phyloP scores from a whole-genome alignment of 1,284 basidiomycete species.

The Papiliotrema laurentii region DNA sequence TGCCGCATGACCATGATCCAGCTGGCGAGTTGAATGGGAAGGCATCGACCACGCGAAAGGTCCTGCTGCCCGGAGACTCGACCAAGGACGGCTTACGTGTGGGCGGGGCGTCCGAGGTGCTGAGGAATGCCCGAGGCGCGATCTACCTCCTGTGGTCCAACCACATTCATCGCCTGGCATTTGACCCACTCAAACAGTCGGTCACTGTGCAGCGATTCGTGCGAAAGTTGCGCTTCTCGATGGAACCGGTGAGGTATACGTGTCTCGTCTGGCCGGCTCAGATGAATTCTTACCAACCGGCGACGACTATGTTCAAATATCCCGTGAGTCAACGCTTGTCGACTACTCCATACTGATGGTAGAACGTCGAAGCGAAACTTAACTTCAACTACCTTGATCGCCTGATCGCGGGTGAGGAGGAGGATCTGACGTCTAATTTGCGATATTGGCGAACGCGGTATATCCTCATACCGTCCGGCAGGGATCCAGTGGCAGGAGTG shows the following conservation, averaged over 20 bases:
- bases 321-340: constrained; percentile 53
- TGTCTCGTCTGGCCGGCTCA: constrained; percentile 91
- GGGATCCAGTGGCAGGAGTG: constrained; percentile 53
- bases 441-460: constrained; percentile 96
- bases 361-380: constrained; percentile 39
- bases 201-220: constrained; percentile 87
- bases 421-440: constrained; percentile 64
- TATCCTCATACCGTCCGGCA: constrained; percentile 80
- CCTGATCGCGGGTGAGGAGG: constrained; percentile 78
- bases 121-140: constrained; percentile 62
- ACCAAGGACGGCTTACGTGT: constrained; percentile 51
- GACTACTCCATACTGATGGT: constrained; percentile 57
- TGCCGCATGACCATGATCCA: constrained; percentile 37
- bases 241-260: constrained; percentile 67
- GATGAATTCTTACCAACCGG: constrained; percentile 77
- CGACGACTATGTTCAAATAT: constrained; percentile 68
- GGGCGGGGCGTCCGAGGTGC: constrained; percentile 65
- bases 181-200: constrained; percentile 67
- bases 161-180: constrained; percentile 88
- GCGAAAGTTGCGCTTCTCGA: constrained; percentile 61
- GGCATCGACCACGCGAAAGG: constrained; percentile 48
- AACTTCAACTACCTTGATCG: constrained; percentile 49
- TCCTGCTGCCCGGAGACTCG: constrained; percentile 60
- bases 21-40: constrained; percentile 17
- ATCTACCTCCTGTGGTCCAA: constrained; percentile 92